Percentiles rank a stretch among this genome's conserved stretches.
Evolutionary conservation across 345 rosid species (phyloP).

Genomic region (Carallia pectinifolia): DNA sequence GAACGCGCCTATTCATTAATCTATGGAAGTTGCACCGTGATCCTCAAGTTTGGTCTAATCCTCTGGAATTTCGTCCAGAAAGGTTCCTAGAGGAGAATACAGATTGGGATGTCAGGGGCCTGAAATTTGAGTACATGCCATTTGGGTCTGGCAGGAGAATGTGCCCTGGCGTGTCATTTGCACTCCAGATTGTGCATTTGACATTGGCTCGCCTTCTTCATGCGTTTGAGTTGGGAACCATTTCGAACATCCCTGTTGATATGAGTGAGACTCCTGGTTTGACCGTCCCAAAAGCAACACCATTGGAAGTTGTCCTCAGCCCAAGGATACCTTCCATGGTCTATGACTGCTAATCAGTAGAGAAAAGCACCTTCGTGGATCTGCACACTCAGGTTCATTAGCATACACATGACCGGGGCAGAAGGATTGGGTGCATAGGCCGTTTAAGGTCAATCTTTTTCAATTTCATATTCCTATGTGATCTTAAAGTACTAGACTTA

Average conservation of each 20-base stretch:
- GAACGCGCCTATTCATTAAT: slow-evolving; percentile 17
- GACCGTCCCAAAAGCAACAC: slow-evolving; percentile 1
- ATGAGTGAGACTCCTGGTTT: slow-evolving; percentile 15
- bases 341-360: neutral
- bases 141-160: slow-evolving; percentile 24
- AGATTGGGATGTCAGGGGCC: slow-evolving; percentile 7
- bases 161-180: slow-evolving; percentile 21
- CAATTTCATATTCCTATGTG: too few relatives aligned
- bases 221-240: slow-evolving; percentile 13
- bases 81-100: slow-evolving; percentile 17
- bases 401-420: neutral
- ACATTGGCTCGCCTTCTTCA: slow-evolving; percentile 23
- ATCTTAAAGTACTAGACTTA: too few relatives aligned
- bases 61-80: slow-evolving; percentile 16
- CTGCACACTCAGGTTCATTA: neutral
- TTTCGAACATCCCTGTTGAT: slow-evolving; percentile 3
- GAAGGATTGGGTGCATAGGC: too few relatives aligned
- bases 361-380: neutral
- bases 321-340: slow-evolving; percentile 9
- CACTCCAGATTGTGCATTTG: slow-evolving; percentile 6
- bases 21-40: slow-evolving; percentile 24
- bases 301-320: slow-evolving; percentile 14
- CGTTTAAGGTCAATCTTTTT: too few relatives aligned
- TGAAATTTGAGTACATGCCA: slow-evolving; percentile 12
- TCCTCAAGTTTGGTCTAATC: slow-evolving; percentile 17